phyloP scores from a whole-genome alignment of 805 yeast species.

The Candida glaebosa region DNA sequence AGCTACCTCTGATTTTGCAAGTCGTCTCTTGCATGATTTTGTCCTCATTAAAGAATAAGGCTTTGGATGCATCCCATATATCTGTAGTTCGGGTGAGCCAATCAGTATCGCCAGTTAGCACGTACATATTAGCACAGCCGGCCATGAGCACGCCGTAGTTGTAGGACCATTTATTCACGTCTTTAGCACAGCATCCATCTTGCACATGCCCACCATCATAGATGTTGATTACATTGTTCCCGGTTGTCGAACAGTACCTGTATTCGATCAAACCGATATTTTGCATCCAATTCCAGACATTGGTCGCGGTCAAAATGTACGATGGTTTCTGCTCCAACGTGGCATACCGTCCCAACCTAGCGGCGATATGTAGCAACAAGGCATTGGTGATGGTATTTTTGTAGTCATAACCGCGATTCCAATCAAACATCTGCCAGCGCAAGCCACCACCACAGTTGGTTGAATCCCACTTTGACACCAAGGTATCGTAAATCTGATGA shows the following conservation, averaged over 20 bases:
- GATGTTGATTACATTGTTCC: constrained; percentile 51
- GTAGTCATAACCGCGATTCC: constrained; percentile 93
- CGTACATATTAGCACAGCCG: constrained; percentile 69
- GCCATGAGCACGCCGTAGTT: constrained; percentile 65
- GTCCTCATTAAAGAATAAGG: constrained; percentile 41
- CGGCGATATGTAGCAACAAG: constrained; percentile 80
- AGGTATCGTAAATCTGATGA: constrained; percentile 86
- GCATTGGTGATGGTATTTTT: constrained; percentile 90
- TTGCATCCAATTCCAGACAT: constrained; percentile 77
- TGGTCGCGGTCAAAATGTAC: constrained; percentile 71
- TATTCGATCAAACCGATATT: constrained; percentile 29
- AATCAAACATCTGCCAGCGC: constrained; percentile 93
- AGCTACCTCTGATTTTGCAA: constrained; percentile 49
- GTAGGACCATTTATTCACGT: constrained; percentile 59
- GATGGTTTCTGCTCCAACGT: constrained; percentile 39
- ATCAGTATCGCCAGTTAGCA: constrained; percentile 46
- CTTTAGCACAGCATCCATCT: constrained; percentile 44
- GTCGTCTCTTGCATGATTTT: constrained; percentile 58
- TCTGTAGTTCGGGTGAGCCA: constrained; percentile 42
- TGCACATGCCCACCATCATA: constrained; percentile 40
- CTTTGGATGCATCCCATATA: constrained; percentile 34
- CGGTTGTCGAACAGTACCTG: constrained; percentile 15
- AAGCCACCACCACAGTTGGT: constrained; percentile 79
- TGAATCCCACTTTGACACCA: constrained; percentile 85
- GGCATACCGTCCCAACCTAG: constrained; percentile 85